phyloP scores from a whole-genome alignment of 768 basidiomycete genomes.

The Termitomyces sp. region DNA sequence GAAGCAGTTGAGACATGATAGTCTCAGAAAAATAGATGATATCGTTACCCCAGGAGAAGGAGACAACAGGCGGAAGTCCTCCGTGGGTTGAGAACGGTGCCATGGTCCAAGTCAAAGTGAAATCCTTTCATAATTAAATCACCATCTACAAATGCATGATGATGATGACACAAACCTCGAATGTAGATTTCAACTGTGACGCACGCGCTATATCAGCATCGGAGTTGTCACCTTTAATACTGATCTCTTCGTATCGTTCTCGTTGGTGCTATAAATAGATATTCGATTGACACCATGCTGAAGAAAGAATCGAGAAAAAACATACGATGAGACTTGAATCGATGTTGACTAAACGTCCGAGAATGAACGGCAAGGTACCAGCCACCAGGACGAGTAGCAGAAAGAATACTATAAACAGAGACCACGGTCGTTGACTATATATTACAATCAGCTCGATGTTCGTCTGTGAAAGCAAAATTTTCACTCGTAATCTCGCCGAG shows the following conservation, averaged over 20 bases:
- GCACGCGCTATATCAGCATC: slow-evolving; percentile 30
- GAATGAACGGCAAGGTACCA: slow-evolving; percentile 27
- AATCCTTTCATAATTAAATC: slow-evolving; percentile 20
- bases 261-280: slow-evolving; percentile 26
- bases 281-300: background rate
- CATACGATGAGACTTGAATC: slow-evolving; percentile 24
- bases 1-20: slow-evolving; percentile 26
- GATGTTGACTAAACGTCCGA: slow-evolving; percentile 35
- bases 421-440: slow-evolving; percentile 32
- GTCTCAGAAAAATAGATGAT: slow-evolving; percentile 36
- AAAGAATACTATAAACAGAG: slow-evolving; percentile 32
- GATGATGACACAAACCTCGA: slow-evolving; percentile 19
- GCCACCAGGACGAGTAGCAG: slow-evolving; percentile 26
- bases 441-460: background rate
- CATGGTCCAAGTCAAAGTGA: slow-evolving; percentile 34
- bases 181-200: slow-evolving; percentile 18
- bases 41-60: slow-evolving; percentile 28
- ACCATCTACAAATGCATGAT: background rate
- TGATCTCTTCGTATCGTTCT: slow-evolving; percentile 28
- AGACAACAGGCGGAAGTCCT: slow-evolving; percentile 28
- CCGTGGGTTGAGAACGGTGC: slow-evolving; percentile 32
- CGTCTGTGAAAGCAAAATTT: slow-evolving; percentile 3
- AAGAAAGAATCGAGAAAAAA: background rate
- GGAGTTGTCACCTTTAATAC: slow-evolving; percentile 30
- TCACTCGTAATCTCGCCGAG: slow-evolving; percentile 33